These are phyloP conservation scores for Chalciporus pseudorubinellus DNA, from an alignment of 768 basidiomycete species.

Conservation along the genomic window DNA sequence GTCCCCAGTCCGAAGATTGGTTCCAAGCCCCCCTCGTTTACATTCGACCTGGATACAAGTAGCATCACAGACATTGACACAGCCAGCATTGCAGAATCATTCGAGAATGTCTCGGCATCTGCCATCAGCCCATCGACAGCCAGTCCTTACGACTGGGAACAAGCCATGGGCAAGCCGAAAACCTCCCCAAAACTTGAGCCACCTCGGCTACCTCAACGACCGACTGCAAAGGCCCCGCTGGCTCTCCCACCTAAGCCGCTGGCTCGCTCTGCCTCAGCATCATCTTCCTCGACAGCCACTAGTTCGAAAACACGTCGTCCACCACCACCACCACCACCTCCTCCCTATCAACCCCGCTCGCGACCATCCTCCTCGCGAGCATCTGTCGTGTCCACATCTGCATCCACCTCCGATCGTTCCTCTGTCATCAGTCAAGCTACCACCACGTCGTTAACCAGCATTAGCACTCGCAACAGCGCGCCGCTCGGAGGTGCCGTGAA, in stretches of 20 bases:
- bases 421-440: conserved; percentile 54
- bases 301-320: conserved; percentile 41
- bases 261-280: conserved; percentile 33
- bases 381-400: conserved; percentile 36
- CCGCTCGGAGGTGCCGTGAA: conserved; percentile 20
- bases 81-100: conserved; percentile 66
- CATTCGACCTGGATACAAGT: conserved; percentile 41
- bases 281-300: conserved; percentile 36
- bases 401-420: conserved; percentile 58
- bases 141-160: conserved; percentile 51
- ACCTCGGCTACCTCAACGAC: conserved; percentile 50
- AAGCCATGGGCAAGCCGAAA: conserved; percentile 37
- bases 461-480: conserved; percentile 31
- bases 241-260: conserved; percentile 30
- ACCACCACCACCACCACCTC: conserved; percentile 40
- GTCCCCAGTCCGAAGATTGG: conserved; percentile 3
- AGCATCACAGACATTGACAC: conserved; percentile 44
- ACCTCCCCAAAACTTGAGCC: conserved; percentile 32
- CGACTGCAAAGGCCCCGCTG: conserved; percentile 19
- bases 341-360: conserved; percentile 26
- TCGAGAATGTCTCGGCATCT: conserved; percentile 63
- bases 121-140: conserved; percentile 52
- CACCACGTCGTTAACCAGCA: conserved; percentile 39
- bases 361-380: conserved; percentile 35
- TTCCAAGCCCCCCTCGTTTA: conserved; percentile 44